phyloP scores from a whole-genome alignment of 2,329 filamentous ascomycete species.

The Colletotrichum spinosum region DNA sequence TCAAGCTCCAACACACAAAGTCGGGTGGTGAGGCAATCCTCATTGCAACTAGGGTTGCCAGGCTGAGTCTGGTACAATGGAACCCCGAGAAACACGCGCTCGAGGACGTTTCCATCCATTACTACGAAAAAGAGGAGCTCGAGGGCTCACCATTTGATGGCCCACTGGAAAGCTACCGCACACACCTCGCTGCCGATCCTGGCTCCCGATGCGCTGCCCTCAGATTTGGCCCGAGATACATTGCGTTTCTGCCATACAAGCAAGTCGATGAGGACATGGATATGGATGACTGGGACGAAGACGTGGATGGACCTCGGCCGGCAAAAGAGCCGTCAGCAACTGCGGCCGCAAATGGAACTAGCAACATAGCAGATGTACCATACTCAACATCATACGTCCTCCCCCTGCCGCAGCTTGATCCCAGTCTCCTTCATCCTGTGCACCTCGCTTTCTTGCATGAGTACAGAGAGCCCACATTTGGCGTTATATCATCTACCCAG shows the following conservation, averaged over 20 bases:
- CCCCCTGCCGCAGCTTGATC: slow-evolving; percentile 88
- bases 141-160: slow-evolving; percentile 85
- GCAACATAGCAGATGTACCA: slow-evolving; percentile 67
- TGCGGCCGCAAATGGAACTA: slow-evolving; percentile 48
- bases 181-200: slow-evolving; percentile 88
- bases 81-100: slow-evolving; percentile 83
- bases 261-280: slow-evolving; percentile 88
- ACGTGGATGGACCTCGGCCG: slow-evolving; percentile 76
- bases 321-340: slow-evolving; percentile 54
- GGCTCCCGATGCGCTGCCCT: slow-evolving; percentile 93
- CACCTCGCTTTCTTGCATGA: slow-evolving; percentile 95
- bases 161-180: slow-evolving; percentile 79
- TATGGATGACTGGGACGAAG: slow-evolving; percentile 91
- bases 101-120: slow-evolving; percentile 93
- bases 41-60: slow-evolving; percentile 88
- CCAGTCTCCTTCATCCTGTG: slow-evolving; percentile 86
- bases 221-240: slow-evolving; percentile 88
- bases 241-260: slow-evolving; percentile 94
- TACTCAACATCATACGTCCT: slow-evolving; percentile 95
- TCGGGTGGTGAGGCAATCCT: slow-evolving; percentile 88
- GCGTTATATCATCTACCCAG: slow-evolving; percentile 84
- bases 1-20: slow-evolving; percentile 78
- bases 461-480: slow-evolving; percentile 97
- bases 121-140: slow-evolving; percentile 95
- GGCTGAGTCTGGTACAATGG: slow-evolving; percentile 94